Base-by-base conservation (phyloP, 108 stramenopile genomes). In the Licmophora abbreviata region DNA sequence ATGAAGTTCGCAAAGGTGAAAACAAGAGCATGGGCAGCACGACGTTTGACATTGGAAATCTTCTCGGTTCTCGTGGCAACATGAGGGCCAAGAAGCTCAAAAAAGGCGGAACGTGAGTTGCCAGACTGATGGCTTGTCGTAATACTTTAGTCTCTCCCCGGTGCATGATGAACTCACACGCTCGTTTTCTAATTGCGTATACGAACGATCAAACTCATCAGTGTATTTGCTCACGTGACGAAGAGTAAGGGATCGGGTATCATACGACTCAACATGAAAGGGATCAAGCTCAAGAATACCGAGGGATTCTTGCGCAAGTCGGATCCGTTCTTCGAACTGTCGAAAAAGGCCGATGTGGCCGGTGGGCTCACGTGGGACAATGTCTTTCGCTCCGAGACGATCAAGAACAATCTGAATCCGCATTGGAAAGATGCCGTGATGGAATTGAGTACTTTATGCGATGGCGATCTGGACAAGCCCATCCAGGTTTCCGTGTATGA, bases 271-370 rank as follows among this genome's bases (percentile, higher is more conserved):
- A 33, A 61, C 42, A 46, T 92, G 54, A 43, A 47, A 10, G 89
- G 83, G 20, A 48, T 50, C 40, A 80, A 87, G n/a, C 69, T 92
- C 36, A 81, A 77, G 48, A 92, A 85, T 56, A 74, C 64, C 0
- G 89, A 92, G 45, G 85, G 89, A 33, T 58, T 81, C 20, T 66
- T 86, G 29, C 57, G 74, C 24, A 85, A 80, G 44, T 76, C 74
- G 14, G 89, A 92, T 76, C 89, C 89, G 15, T 92, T 92, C 28
- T 79, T 71, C 38, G 79, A 79, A 30, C 10, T 85, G 8, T 43
- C 42, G 10, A 65, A 80, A 8, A 66, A 64, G 8, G 51, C 66
- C 28, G 67, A 82, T 48, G 63, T 71, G 2, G 71, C 74, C 14
- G 64, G 68, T 32, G 77, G 71, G 11, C 42, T 48, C 20, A 61